These are phyloP conservation scores for Colletotrichum magnum DNA, from an alignment of 2,329 filamentous ascomycete genomes.

Conservation along the genomic window DNA sequence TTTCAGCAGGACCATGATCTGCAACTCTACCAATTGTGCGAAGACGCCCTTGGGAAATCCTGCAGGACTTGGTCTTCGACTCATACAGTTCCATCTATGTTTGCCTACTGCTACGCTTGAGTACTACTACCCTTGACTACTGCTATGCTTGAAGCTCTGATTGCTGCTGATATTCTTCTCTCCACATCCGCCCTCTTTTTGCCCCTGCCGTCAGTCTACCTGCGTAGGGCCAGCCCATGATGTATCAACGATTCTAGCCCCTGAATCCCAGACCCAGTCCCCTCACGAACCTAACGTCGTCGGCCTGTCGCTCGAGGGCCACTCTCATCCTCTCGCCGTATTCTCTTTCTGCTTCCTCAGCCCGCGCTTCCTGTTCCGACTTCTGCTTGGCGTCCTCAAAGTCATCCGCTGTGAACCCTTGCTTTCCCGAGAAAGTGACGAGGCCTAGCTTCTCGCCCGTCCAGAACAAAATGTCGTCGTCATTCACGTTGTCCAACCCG, in stretches of 20 bases:
- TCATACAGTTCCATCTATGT: no score
- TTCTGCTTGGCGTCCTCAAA: conserved; percentile 63
- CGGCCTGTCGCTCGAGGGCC: conserved; percentile 82
- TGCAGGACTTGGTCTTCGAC: no score
- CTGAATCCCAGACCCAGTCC: conserved; percentile 63
- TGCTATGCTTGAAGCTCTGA: not conserved
- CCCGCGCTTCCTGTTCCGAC: conserved; percentile 62
- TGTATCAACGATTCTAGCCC: conserved; percentile 13
- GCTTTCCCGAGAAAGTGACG: conserved; percentile 71
- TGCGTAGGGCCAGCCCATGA: not conserved
- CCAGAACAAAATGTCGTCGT: conserved; percentile 86
- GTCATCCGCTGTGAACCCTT: conserved; percentile 63
- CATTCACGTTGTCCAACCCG: conserved; percentile 53
- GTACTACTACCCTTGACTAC: no score
- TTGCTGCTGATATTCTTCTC: conserved; percentile 7
- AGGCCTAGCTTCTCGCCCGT: conserved; percentile 88
- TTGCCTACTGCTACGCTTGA: no score
- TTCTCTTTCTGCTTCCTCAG: conserved; percentile 68
- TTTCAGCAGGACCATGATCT: not conserved
- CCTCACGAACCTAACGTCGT: conserved; percentile 82
- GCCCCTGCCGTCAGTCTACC: not conserved
- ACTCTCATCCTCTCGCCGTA: conserved; percentile 81
- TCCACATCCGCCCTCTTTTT: not conserved
- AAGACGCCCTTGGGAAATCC: no score
- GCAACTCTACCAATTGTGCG: no score